phyloP scores from a whole-genome alignment of 2,329 filamentous ascomycete genomes.

The Paecilomyces sp. region DNA sequence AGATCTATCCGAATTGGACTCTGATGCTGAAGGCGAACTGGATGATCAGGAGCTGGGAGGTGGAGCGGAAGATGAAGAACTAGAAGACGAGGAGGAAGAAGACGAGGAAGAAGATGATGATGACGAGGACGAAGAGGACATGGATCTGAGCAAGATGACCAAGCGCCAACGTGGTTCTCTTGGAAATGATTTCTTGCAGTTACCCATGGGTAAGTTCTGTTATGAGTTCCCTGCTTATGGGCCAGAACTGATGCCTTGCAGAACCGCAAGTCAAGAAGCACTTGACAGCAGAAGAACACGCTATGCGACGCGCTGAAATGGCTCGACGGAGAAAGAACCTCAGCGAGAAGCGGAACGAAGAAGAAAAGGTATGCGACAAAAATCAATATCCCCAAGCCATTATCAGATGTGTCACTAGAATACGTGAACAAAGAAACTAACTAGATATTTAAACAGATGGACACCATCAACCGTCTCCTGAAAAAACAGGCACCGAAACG shows the following conservation, averaged over 20 bases:
- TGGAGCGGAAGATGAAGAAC: constrained; percentile 26
- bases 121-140: constrained; percentile 37
- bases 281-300: constrained; percentile 64
- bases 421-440: constrained; percentile 8
- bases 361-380: constrained; percentile 56
- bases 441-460: constrained; percentile 42
- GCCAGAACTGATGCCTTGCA: constrained; percentile 20
- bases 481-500: constrained; percentile 59
- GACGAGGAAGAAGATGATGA: constrained; percentile 36
- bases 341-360: constrained; percentile 69
- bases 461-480: constrained; percentile 61
- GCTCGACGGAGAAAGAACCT: constrained; percentile 65
- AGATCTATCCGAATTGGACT: constrained; percentile 37
- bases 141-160: constrained; percentile 60
- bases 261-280: constrained; percentile 68
- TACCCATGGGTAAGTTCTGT: constrained; percentile 47
- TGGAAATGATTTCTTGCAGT: constrained; percentile 42
- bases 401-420: too few species aligned
- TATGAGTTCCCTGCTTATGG: background rate
- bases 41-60: constrained; percentile 40
- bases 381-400: too few species aligned
- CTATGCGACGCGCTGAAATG: constrained; percentile 68
- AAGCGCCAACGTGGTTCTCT: constrained; percentile 60
- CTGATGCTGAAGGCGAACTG: constrained; percentile 40
- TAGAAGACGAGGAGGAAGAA: constrained; percentile 29